Conservation (phyloP, 2,329 filamentous ascomycete species). For the Chaetomiaceae sp. region DNA sequence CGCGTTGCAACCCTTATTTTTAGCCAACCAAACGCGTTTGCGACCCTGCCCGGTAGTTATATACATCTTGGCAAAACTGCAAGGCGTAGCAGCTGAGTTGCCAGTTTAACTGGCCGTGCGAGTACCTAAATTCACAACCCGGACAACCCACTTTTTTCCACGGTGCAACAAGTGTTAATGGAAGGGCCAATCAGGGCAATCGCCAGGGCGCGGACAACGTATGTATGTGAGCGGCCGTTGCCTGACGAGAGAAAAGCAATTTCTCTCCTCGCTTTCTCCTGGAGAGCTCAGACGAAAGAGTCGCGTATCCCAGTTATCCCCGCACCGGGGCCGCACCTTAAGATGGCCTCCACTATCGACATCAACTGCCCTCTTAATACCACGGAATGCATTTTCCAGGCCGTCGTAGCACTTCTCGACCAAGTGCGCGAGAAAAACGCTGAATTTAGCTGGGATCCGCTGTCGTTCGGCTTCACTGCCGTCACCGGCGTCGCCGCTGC, state of each 20-base stretch:
- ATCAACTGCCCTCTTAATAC: background rate
- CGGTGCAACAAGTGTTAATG: background rate
- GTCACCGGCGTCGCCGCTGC: slow-evolving; percentile 1
- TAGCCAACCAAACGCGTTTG: no score
- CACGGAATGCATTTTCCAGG: background rate
- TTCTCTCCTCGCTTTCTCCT: background rate
- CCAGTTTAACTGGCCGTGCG: background rate
- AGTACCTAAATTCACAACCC: slow-evolving; percentile 4
- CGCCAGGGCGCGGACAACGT: background rate
- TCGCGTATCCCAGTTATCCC: background rate
- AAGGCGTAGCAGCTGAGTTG: slow-evolving; percentile 4
- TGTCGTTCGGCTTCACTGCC: slow-evolving; percentile 8
- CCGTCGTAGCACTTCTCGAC: background rate
- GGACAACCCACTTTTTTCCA: background rate
- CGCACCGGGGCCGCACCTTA: background rate
- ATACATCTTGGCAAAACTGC: slow-evolving; percentile 5
- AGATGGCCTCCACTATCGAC: background rate
- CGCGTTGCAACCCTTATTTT: slow-evolving; percentile 1
- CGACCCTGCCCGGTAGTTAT: slow-evolving; percentile 5
- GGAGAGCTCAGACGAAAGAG: background rate
- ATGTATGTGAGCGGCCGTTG: background rate
- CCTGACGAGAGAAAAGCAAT: background rate
- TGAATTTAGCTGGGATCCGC: slow-evolving; percentile 7
- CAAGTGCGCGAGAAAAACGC: background rate
- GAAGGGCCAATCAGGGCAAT: background rate